These are phyloP conservation scores for Cymodocea nodosa DNA, from an alignment of 116 monocot species.

Conservation along the genomic window DNA sequence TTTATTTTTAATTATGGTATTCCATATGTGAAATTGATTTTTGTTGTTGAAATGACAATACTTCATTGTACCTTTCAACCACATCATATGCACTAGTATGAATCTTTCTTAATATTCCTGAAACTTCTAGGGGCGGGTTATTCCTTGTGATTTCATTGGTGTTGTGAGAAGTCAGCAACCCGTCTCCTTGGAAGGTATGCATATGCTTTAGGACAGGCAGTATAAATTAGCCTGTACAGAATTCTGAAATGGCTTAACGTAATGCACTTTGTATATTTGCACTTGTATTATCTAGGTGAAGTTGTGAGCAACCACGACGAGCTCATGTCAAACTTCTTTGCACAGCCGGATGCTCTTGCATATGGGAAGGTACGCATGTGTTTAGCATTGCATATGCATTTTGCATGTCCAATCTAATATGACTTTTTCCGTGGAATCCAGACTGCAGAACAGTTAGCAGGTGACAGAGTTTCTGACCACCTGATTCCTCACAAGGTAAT, in stretches of 20 bases:
- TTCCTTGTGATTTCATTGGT: constrained; percentile 98
- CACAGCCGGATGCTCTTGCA: constrained; percentile 98
- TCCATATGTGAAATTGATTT: too few relatives aligned
- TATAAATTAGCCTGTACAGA: too few relatives aligned
- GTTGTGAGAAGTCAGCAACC: constrained; percentile 75
- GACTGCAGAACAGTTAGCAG: constrained; percentile 56
- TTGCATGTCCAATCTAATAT: neutral
- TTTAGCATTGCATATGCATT: constrained; percentile 3
- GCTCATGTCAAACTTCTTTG: constrained; percentile 98
- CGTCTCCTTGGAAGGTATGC: constrained; percentile 74
- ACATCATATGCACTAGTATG: too few relatives aligned
- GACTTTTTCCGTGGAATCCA: constrained; percentile 12
- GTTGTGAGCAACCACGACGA: constrained; percentile 93
- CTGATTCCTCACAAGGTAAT: constrained; percentile 93
- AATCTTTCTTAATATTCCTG: neutral
- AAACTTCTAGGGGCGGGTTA: constrained; percentile 73
- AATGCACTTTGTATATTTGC: too few relatives aligned
- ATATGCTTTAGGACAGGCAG: neutral
- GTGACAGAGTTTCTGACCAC: constrained; percentile 59
- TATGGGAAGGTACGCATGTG: constrained; percentile 68
- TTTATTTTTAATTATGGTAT: too few relatives aligned
- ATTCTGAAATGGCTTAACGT: too few relatives aligned
- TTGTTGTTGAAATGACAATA: too few relatives aligned
- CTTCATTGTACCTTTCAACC: too few relatives aligned
- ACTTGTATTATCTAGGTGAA: constrained; percentile 35